Conservation (phyloP, 2,329 filamentous ascomycete species). For the Rutstroemia sp. region DNA sequence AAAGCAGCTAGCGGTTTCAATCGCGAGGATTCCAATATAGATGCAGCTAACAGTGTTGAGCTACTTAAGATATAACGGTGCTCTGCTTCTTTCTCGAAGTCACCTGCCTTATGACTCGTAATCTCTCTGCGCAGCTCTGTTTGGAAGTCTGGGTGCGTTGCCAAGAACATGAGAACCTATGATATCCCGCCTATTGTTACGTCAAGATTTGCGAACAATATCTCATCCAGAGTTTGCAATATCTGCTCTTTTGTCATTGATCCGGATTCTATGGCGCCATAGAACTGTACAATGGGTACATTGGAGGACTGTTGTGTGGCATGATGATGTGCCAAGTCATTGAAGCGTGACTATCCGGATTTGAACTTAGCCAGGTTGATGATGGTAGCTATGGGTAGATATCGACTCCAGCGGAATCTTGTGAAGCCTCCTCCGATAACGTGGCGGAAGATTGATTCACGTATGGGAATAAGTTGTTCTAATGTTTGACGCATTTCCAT, state of each 20-base stretch:
- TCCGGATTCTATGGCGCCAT: conserved; percentile 14
- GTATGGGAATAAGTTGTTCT: conserved; percentile 17
- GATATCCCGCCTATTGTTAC: conserved; percentile 37
- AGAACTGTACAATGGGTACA: conserved; percentile 15
- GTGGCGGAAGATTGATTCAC: conserved; percentile 30
- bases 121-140: not conserved
- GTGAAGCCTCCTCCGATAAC: conserved; percentile 32
- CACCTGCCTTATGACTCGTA: too few relatives aligned
- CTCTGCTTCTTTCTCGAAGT: too few relatives aligned
- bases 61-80: conserved; percentile 9
- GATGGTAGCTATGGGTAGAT: conserved; percentile 26
- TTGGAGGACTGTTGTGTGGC: not conserved
- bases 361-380: conserved; percentile 27
- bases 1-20: conserved; percentile 28
- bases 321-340: conserved; percentile 16
- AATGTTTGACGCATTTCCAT: conserved; percentile 24
- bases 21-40: conserved; percentile 31
- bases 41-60: too few relatives aligned
- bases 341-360: conserved; percentile 30
- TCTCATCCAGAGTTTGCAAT: conserved; percentile 39
- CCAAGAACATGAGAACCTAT: conserved; percentile 38
- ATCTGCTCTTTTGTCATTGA: conserved; percentile 26
- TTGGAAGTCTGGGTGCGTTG: conserved; percentile 31
- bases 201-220: conserved; percentile 40
- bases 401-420: conserved; percentile 24